Conservation (phyloP, 1,284 basidiomycete species). For the Boletus semigastroideus region DNA sequence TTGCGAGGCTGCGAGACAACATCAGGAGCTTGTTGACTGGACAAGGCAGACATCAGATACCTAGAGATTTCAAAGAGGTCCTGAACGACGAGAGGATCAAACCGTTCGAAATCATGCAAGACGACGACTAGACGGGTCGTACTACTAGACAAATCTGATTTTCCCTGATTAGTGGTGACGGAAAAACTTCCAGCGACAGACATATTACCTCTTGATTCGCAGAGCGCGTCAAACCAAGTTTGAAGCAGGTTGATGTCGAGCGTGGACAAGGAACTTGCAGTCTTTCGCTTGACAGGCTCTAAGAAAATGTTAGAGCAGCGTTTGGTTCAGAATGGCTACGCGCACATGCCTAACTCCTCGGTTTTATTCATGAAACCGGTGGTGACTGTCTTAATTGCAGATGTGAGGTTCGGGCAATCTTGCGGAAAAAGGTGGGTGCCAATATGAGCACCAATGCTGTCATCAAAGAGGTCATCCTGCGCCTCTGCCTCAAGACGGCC, state of each 20-base stretch:
- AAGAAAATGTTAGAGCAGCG: constrained; percentile 11
- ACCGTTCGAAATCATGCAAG: constrained; percentile 70
- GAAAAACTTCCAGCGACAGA: not conserved
- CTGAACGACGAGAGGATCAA: constrained; percentile 57
- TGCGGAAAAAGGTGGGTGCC: constrained; percentile 55
- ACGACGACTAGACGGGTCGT: constrained; percentile 48
- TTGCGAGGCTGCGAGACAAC: constrained; percentile 36
- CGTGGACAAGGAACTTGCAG: constrained; percentile 50
- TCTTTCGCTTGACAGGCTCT: constrained; percentile 41
- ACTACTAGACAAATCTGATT: constrained; percentile 16
- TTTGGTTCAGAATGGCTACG: not conserved
- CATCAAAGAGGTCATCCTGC: constrained; percentile 30
- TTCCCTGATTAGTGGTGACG: constrained; percentile 10
- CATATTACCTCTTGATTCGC: constrained; percentile 36
- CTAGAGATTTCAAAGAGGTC: constrained; percentile 71
- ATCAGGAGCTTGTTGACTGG: constrained; percentile 1
- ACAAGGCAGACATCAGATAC: constrained; percentile 32
- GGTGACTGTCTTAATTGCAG: constrained; percentile 58
- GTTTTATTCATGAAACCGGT: constrained; percentile 48
- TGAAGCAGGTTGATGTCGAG: constrained; percentile 60
- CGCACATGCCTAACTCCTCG: constrained; percentile 32
- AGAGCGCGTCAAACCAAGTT: constrained; percentile 53
- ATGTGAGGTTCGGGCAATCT: constrained; percentile 54
- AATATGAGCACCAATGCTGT: constrained; percentile 24
- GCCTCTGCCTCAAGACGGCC: constrained; percentile 33